Conservation (phyloP, 768 basidiomycete species). For the Coprinellus micaceus region DNA sequence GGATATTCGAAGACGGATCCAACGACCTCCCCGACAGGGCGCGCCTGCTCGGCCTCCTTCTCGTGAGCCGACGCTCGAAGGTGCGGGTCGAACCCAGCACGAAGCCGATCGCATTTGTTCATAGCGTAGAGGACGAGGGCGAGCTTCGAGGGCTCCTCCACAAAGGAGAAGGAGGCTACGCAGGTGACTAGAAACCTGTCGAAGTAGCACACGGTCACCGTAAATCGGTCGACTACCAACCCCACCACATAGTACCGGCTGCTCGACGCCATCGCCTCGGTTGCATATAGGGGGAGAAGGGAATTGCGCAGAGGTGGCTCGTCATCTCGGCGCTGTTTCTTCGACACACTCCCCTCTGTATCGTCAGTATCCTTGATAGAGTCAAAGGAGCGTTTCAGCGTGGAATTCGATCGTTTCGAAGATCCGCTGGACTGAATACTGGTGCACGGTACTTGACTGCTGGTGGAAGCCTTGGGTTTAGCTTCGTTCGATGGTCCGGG, state of each 20-base stretch:
- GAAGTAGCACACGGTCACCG: slow-evolving; percentile 23
- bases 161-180: slow-evolving; percentile 18
- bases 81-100: slow-evolving; percentile 18
- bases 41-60: background rate
- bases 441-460: too few species aligned
- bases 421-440: too few species aligned
- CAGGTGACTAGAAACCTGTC: slow-evolving; percentile 21
- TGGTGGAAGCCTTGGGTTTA: too few species aligned
- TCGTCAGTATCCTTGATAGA: too few species aligned
- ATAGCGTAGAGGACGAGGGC: slow-evolving; percentile 21
- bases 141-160: slow-evolving; percentile 13
- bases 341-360: too few species aligned
- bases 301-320: too few species aligned
- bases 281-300: slow-evolving; percentile 5
- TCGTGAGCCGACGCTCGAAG: slow-evolving; percentile 8
- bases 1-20: slow-evolving; percentile 14
- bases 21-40: background rate
- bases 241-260: slow-evolving; percentile 19
- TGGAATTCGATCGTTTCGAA: background rate
- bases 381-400: too few species aligned
- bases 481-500: too few species aligned
- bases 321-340: too few species aligned
- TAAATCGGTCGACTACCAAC: slow-evolving; percentile 16
- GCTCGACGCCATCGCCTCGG: slow-evolving; percentile 14
- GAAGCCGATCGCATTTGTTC: background rate